A percentile compares a stretch with the other conserved stretches of the same genome.
phyloP scores from a whole-genome alignment of 106 monocot genomes.

The Dactylorhiza incarnata region DNA sequence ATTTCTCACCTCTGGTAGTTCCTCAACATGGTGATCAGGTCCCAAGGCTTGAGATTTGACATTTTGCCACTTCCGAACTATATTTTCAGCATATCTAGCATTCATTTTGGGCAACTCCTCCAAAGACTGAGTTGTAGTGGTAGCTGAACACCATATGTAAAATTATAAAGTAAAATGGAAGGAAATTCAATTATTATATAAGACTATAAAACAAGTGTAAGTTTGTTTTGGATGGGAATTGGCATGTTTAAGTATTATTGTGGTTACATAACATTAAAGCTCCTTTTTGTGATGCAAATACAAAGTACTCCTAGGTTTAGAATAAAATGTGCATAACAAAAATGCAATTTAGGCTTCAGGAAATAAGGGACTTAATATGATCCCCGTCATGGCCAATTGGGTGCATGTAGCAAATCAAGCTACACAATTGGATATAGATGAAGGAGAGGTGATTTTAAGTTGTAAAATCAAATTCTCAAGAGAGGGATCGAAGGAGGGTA shows the following conservation, averaged over 20 bases:
- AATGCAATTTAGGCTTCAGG: not conserved
- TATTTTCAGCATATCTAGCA: conserved; percentile 60
- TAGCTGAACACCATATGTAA: conserved; percentile 16
- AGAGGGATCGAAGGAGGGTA: too few species aligned
- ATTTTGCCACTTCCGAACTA: conserved; percentile 87
- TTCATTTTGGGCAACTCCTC: conserved; percentile 67
- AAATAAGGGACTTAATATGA: not conserved
- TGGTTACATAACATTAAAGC: not conserved
- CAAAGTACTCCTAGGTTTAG: not conserved
- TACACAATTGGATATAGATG: too few species aligned
- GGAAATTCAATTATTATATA: conserved; percentile 1
- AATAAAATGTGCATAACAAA: not conserved
- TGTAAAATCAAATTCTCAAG: too few species aligned
- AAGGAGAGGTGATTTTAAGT: too few species aligned
- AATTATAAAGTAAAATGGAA: conserved; percentile 5
- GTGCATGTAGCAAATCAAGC: too few species aligned
- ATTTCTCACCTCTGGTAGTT: conserved; percentile 57
- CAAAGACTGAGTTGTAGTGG: conserved; percentile 14
- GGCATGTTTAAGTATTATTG: not conserved
- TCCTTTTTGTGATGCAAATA: not conserved
- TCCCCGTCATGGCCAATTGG: too few species aligned
- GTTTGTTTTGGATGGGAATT: not conserved
- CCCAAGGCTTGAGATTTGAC: conserved; percentile 82
- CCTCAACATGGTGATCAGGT: conserved; percentile 42
- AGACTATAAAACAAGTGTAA: not conserved